A percentile compares a stretch with the other conserved stretches of the same genome.
phyloP scores from a whole-genome alignment of 495 filamentous ascomycete species.

The Trypethelium eluteriae region DNA sequence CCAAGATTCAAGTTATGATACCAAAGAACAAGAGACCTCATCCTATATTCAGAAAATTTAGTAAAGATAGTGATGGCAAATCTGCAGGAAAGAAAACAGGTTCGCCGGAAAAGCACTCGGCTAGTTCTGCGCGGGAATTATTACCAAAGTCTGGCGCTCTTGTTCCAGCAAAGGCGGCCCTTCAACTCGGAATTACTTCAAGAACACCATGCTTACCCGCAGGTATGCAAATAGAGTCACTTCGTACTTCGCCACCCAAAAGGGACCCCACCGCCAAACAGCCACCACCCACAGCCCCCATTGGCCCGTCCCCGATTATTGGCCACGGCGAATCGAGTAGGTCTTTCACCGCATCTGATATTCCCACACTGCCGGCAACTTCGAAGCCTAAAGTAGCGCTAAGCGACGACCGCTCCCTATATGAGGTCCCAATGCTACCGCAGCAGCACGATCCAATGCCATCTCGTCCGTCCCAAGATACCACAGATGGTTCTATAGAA shows the following conservation, averaged over 20 bases:
- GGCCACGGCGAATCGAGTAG: not conserved
- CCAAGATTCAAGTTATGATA: constrained; percentile 30
- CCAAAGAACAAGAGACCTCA: constrained; percentile 18
- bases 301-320: constrained; percentile 1
- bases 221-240: not conserved
- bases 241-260: not conserved
- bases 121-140: not conserved
- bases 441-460: not conserved
- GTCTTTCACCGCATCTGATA: not conserved
- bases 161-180: constrained; percentile 4
- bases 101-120: constrained; percentile 12
- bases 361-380: not conserved
- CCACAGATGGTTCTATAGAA: not conserved
- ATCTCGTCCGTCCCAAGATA: constrained; percentile 4
- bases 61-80: constrained; percentile 6
- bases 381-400: not conserved
- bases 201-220: not conserved
- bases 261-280: not conserved
- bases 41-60: constrained; percentile 7
- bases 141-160: constrained; percentile 4
- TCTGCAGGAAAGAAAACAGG: constrained; percentile 13
- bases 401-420: not conserved
- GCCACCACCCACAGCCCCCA: not conserved
- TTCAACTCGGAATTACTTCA: constrained; percentile 3
- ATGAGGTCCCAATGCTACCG: constrained; percentile 1